Evolutionary conservation across 495 filamentous ascomycete species (phyloP).

Genomic region (Xylaria grammica): DNA sequence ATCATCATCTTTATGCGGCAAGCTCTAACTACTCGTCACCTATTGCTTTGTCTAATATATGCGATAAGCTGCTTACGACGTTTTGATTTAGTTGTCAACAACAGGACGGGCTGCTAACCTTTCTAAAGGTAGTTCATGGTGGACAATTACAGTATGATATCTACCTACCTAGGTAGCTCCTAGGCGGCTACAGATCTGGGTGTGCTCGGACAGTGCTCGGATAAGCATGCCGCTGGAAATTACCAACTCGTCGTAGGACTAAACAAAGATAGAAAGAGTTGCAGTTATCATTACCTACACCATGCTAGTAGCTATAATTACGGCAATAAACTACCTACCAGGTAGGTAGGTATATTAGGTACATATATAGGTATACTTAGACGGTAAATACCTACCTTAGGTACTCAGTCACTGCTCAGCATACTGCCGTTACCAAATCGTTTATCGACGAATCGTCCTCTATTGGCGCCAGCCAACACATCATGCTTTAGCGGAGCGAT

Average conservation of each 20-base stretch:
- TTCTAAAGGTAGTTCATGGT: no score
- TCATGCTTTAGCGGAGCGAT: not conserved
- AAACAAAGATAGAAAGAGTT: slow-evolving; percentile 2
- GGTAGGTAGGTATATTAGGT: not conserved
- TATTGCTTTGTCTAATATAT: not conserved
- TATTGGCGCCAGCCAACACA: not conserved
- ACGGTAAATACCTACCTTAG: no score
- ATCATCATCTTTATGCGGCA: slow-evolving; percentile 1
- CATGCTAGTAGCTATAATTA: no score
- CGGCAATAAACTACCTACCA: not conserved
- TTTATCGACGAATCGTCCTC: not conserved
- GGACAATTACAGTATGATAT: no score
- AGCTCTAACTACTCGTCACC: not conserved
- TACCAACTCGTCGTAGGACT: not conserved
- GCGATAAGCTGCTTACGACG: not conserved
- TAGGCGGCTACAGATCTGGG: no score
- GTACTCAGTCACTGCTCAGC: no score
- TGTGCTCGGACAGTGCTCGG: not conserved
- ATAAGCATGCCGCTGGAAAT: slow-evolving; percentile 6
- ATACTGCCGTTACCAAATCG: no score
- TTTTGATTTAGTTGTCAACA: no score
- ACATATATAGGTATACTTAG: no score
- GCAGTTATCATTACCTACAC: not conserved
- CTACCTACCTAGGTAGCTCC: no score
- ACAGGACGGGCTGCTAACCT: no score